Conservation (phyloP, 306 rosid species). For the Myrica gale region DNA sequence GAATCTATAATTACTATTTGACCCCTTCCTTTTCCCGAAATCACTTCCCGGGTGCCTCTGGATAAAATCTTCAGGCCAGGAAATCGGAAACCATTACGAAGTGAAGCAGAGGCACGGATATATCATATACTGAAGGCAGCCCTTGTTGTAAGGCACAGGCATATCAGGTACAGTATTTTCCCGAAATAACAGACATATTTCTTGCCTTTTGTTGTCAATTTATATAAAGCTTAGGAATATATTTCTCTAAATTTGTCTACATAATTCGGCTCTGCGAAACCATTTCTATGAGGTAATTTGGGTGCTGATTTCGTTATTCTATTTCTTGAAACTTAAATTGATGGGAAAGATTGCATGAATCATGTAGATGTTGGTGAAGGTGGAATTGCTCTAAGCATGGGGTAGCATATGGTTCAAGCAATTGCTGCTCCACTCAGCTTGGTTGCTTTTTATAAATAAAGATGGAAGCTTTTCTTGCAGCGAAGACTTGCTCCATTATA, state of each 20-base stretch:
- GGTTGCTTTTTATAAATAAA: slow-evolving; percentile 27
- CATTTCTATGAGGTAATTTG: background rate
- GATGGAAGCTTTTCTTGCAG: slow-evolving; percentile 47
- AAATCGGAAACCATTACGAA: background rate
- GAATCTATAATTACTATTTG: background rate
- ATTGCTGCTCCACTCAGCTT: slow-evolving; percentile 15
- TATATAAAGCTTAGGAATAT: background rate
- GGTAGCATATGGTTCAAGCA: slow-evolving; percentile 28
- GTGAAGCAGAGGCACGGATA: slow-evolving; percentile 17
- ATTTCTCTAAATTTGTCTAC: background rate
- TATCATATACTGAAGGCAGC: background rate
- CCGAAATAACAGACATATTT: background rate
- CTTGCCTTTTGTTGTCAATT: background rate
- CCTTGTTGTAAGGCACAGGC: slow-evolving; percentile 5
- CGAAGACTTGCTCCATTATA: slow-evolving; percentile 42
- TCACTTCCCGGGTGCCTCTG: background rate
- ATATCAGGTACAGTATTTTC: slow-evolving; percentile 14
- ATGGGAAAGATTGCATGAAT: slow-evolving; percentile 2
- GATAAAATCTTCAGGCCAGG: slow-evolving; percentile 23
- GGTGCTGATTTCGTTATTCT: background rate
- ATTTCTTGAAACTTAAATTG: background rate
- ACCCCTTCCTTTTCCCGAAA: background rate
- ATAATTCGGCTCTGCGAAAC: background rate
- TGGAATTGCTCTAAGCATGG: slow-evolving; percentile 17
- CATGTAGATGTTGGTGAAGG: slow-evolving; percentile 17